Evolutionary conservation across 305 asterid species (phyloP), one percentile per base, ranked within the genome.

Genomic region (Fraxinus sp.): DNA sequence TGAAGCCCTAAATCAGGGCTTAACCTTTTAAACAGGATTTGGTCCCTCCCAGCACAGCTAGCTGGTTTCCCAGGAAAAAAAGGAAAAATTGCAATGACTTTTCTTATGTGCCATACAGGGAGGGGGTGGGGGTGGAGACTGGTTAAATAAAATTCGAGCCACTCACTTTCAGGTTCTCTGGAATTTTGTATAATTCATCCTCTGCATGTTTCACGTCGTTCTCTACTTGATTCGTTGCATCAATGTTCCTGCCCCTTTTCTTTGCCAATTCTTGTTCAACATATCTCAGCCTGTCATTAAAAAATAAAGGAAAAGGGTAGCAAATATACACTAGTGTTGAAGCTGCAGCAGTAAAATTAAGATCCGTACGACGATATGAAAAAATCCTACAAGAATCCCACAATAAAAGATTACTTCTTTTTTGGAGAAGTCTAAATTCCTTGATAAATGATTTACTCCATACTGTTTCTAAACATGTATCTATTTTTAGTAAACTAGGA

Each of bases 261-360:
- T 91, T 94, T 59, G 99, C 98, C 88, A 95, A 85, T 85, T 94
- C 98, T 84, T 95, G 98, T 85, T 94, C 99, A 74, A 95, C 90
- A 66, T 95, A 95, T 81, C 92, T 91, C 91, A 94, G 78, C 98
- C 98, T 94, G 92, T 77, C 80, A 78, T 68, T 37, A 26, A n/a
- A 83, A 78, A 46, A 78, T 20, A 72, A 66, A 57, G 28, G 68
- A 57, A 22, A 52, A 79, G 18, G 62, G 68, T 57, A 74, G 71
- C 37, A 49, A 62, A 64, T 44, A 66, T 55, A 24, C 76, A 84
- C 8, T 16, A 30, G 74, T 14, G 18, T 24, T 4, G 37, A 24
- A 26, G 74, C 35, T 11, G 37, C 37, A 66, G 37, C 36, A 66
- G 35, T 28, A 10, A 66, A 66, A 33, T 14, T 9, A 66, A 66